Conservation (phyloP, 2,329 filamentous ascomycete species). For the Aspergillus amoenus region DNA sequence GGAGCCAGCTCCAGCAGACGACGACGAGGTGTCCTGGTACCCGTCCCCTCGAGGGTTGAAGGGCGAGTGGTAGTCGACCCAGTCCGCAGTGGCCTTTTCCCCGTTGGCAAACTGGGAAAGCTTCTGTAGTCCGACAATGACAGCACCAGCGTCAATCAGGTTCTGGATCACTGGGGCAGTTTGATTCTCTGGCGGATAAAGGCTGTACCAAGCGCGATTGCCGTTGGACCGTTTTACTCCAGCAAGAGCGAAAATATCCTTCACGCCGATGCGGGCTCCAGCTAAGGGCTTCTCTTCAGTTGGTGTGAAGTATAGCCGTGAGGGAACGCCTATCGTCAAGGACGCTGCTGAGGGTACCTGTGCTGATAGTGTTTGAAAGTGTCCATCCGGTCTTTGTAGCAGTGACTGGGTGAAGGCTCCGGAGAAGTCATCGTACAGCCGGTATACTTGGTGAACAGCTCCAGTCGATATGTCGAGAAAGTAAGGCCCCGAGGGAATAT, state of each 20-base stretch:
- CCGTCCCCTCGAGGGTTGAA: constrained; percentile 38
- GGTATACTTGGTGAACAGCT: neutral
- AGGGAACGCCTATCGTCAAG: constrained; percentile 55
- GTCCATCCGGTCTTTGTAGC: neutral
- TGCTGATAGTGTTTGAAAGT: neutral
- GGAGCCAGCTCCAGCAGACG: constrained; percentile 25
- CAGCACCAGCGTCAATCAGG: constrained; percentile 59
- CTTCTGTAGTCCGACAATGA: constrained; percentile 32
- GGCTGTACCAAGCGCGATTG: constrained; percentile 57
- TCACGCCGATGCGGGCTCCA: constrained; percentile 61
- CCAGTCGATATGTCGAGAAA: neutral
- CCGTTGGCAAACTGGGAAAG: constrained; percentile 28
- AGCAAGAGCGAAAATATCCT: constrained; percentile 61
- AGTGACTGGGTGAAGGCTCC: neutral
- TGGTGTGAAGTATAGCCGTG: constrained; percentile 58
- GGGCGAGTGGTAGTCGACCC: constrained; percentile 33
- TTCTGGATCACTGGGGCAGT: constrained; percentile 54
- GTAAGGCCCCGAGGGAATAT: neutral
- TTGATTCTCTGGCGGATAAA: constrained; percentile 48
- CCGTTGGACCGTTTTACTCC: constrained; percentile 59
- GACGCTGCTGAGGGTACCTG: constrained; percentile 15
- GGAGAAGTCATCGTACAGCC: neutral
- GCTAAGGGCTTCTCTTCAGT: constrained; percentile 48
- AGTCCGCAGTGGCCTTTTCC: constrained; percentile 20
- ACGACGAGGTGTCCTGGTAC: constrained; percentile 31